phyloP scores from a whole-genome alignment of 2,329 filamentous ascomycete genomes.

The Colletotrichum plurivorum region DNA sequence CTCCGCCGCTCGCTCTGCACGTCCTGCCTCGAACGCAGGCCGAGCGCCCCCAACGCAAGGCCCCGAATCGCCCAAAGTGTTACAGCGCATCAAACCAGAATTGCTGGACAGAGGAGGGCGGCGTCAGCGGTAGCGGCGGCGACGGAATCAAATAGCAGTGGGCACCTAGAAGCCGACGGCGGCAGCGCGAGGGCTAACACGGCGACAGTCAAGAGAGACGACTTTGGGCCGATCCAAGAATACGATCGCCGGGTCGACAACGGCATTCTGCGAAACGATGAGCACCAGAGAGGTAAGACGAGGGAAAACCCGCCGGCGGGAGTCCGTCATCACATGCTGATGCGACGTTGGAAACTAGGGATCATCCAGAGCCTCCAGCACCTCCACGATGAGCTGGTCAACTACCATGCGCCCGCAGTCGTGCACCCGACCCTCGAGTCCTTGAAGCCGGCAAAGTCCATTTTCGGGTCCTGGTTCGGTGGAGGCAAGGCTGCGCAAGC shows the following conservation, averaged over 20 bases:
- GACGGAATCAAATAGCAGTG: conserved; percentile 27
- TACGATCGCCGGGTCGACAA: conserved; percentile 86
- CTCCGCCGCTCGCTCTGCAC: conserved; percentile 23
- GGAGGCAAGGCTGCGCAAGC: conserved; percentile 53
- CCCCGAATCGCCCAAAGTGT: not conserved
- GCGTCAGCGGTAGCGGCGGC: conserved; percentile 38
- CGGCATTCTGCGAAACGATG: conserved; percentile 85
- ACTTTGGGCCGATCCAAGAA: conserved; percentile 83
- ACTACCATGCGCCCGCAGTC: conserved; percentile 82
- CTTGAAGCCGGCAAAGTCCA: conserved; percentile 66
- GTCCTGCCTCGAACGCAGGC: conserved; percentile 14
- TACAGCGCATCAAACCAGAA: not conserved
- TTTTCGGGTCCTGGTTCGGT: conserved; percentile 75
- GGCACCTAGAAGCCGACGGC: not conserved
- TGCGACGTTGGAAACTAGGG: conserved; percentile 60
- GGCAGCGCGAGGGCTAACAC: conserved; percentile 21
- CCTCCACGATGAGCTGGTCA: conserved; percentile 84
- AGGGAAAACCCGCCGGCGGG: too few species aligned
- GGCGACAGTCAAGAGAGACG: conserved; percentile 44
- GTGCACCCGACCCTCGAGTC: conserved; percentile 84
- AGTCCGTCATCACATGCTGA: conserved; percentile 23
- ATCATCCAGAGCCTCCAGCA: conserved; percentile 93
- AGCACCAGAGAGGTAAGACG: conserved; percentile 84
- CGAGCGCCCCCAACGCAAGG: not conserved
- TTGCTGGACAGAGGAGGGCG: conserved; percentile 25